phyloP scores from a whole-genome alignment of 441 rosid genomes.

The Geranium incanum region DNA sequence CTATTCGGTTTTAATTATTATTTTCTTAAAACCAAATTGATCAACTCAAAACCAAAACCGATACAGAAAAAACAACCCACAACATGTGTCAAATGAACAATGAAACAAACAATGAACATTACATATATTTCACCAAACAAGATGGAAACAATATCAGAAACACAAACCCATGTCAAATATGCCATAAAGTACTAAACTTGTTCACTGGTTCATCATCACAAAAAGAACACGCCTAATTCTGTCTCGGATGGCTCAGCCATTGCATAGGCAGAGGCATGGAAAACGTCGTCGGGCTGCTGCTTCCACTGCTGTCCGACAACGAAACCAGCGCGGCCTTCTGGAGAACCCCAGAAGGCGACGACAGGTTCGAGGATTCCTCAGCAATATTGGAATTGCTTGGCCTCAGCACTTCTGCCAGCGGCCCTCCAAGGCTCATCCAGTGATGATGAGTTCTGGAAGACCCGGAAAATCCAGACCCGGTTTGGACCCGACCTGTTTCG shows the following conservation, averaged over 20 bases:
- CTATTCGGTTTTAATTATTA: too few relatives aligned
- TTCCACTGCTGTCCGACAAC: slow-evolving; percentile 24
- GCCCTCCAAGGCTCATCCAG: slow-evolving; percentile 21
- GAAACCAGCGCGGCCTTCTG: slow-evolving; percentile 18
- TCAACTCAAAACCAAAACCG: too few relatives aligned
- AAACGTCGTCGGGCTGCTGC: slow-evolving; percentile 18
- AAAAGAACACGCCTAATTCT: not conserved
- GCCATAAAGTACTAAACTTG: not conserved
- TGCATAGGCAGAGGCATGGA: slow-evolving; percentile 12
- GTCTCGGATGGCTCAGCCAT: slow-evolving; percentile 19
- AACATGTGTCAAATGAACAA: too few relatives aligned
- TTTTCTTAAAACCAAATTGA: too few relatives aligned
- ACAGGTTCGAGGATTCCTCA: slow-evolving; percentile 5
- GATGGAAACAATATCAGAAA: not conserved
- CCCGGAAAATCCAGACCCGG: not conserved
- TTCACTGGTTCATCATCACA: too few relatives aligned
- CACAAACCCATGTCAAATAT: not conserved
- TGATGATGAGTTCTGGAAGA: not conserved
- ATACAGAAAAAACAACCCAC: too few relatives aligned
- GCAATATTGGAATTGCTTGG: slow-evolving; percentile 9
- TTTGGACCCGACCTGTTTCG: not conserved
- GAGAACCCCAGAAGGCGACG: slow-evolving; percentile 24
- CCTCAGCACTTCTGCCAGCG: slow-evolving; percentile 21
- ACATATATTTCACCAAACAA: too few relatives aligned
- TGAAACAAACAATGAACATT: too few relatives aligned